phyloP scores from a whole-genome alignment of 345 rosid genomes.

The Tarenaya hassleriana region DNA sequence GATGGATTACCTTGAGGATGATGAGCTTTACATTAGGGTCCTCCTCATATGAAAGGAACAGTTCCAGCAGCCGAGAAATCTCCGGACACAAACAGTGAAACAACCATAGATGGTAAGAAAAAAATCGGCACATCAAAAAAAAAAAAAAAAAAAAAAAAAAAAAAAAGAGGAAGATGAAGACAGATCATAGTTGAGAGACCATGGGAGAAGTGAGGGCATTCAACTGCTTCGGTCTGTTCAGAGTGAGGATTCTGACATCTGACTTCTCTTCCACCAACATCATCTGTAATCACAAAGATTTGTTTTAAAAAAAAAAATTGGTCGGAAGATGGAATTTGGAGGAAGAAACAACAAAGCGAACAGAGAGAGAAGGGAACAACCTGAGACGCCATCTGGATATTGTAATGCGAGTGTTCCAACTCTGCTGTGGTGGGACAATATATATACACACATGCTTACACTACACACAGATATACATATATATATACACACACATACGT shows the following conservation, averaged over 20 bases:
- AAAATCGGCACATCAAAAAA: slow-evolving; percentile 4
- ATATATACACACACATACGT: too few species aligned
- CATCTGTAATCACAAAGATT: slow-evolving; percentile 33
- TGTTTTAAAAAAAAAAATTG: too few species aligned
- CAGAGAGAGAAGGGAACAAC: too few species aligned
- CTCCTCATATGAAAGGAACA: slow-evolving; percentile 50
- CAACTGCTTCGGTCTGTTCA: slow-evolving; percentile 68
- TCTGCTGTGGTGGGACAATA: too few species aligned
- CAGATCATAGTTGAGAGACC: slow-evolving; percentile 35
- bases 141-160: not conserved
- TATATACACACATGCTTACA: too few species aligned
- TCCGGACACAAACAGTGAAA: slow-evolving; percentile 8
- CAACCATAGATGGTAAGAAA: slow-evolving; percentile 2
- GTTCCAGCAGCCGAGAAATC: slow-evolving; percentile 50
- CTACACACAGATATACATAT: too few species aligned
- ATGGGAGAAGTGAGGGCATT: slow-evolving; percentile 56
- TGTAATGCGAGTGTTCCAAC: too few species aligned
- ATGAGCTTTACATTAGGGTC: slow-evolving; percentile 56
- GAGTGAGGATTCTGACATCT: slow-evolving; percentile 42
- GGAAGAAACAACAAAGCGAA: too few species aligned
- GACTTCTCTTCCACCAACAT: slow-evolving; percentile 54
- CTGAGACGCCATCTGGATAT: too few species aligned
- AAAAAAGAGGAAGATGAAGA: not conserved
- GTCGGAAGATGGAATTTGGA: too few species aligned
- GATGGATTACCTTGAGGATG: slow-evolving; percentile 57